Percentiles rank a stretch among this genome's conserved stretches.
These are phyloP conservation scores for Nemania serpens DNA, from an alignment of 2,329 filamentous ascomycete genomes.

Conservation along the genomic window DNA sequence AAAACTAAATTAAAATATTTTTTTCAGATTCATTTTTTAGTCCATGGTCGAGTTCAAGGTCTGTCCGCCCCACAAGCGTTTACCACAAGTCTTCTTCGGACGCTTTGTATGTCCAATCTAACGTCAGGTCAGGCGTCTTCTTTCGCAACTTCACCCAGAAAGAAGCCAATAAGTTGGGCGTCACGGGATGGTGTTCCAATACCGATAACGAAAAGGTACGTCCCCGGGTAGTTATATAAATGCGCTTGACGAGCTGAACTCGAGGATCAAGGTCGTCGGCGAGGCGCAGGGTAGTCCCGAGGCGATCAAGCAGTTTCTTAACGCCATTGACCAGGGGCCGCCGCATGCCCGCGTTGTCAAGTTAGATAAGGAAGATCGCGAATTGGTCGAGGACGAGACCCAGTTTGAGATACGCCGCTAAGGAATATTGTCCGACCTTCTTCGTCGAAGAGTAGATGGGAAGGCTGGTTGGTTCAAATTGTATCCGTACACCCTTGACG, in stretches of 20 bases:
- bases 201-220: slow-evolving; percentile 59
- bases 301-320: slow-evolving; percentile 69
- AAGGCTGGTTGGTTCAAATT: not conserved
- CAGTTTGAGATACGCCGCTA: slow-evolving; percentile 62
- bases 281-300: slow-evolving; percentile 80
- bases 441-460: not conserved
- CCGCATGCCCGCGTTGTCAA: slow-evolving; percentile 72
- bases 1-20: not conserved
- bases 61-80: slow-evolving; percentile 17
- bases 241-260: slow-evolving; percentile 18
- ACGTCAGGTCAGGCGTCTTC: slow-evolving; percentile 53
- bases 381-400: slow-evolving; percentile 68
- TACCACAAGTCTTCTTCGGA: not conserved
- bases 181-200: slow-evolving; percentile 68
- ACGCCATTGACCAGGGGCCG: slow-evolving; percentile 77
- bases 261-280: slow-evolving; percentile 71
- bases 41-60: slow-evolving; percentile 75
- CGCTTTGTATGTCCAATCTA: slow-evolving; percentile 7
- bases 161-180: slow-evolving; percentile 52
- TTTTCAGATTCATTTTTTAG: slow-evolving; percentile 63
- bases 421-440: slow-evolving; percentile 7
- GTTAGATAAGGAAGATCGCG: slow-evolving; percentile 71
- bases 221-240: not conserved
- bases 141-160: slow-evolving; percentile 62
- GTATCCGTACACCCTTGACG: slow-evolving; percentile 4